Evolutionary conservation across 805 yeast species (phyloP).

Genomic region (Pichia occidentalis): DNA sequence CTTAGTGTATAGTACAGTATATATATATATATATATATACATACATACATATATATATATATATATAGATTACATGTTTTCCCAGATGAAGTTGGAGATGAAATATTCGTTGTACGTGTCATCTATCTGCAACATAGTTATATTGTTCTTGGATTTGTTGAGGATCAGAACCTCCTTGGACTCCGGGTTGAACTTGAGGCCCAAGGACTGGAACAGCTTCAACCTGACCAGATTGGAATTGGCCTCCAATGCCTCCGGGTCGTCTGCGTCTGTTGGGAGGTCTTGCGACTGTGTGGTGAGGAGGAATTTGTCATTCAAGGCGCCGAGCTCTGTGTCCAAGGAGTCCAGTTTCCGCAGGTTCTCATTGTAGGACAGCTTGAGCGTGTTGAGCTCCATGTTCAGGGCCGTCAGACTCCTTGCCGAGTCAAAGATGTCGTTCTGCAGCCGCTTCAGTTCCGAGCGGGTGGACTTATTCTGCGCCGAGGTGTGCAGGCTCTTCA

Average conservation of each 20-base stretch:
- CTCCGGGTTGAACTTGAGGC: constrained; percentile 41
- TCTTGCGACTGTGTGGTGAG: constrained; percentile 4
- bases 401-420: constrained; percentile 49
- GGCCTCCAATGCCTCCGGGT: constrained; percentile 33
- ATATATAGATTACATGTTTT: constrained; percentile 34
- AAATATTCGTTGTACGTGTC: constrained; percentile 57
- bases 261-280: constrained; percentile 16
- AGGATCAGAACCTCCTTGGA: constrained; percentile 41
- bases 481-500: constrained; percentile 2
- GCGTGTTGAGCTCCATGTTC: constrained; percentile 38
- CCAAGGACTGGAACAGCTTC: constrained; percentile 54
- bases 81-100: constrained; percentile 76
- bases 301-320: constrained; percentile 13
- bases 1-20: neutral
- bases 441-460: constrained; percentile 30
- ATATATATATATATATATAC: neutral
- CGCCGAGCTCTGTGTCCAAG: constrained; percentile 24
- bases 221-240: constrained; percentile 42
- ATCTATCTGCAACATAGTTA: constrained; percentile 46
- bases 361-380: constrained; percentile 33
- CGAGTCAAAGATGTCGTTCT: constrained; percentile 41
- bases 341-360: constrained; percentile 33
- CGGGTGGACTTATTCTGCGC: constrained; percentile 19
- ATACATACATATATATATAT: neutral
- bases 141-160: constrained; percentile 39